Evolutionary conservation across 1,139 yeast genomes (phyloP).

Genomic region (Debaryomyces sp.): DNA sequence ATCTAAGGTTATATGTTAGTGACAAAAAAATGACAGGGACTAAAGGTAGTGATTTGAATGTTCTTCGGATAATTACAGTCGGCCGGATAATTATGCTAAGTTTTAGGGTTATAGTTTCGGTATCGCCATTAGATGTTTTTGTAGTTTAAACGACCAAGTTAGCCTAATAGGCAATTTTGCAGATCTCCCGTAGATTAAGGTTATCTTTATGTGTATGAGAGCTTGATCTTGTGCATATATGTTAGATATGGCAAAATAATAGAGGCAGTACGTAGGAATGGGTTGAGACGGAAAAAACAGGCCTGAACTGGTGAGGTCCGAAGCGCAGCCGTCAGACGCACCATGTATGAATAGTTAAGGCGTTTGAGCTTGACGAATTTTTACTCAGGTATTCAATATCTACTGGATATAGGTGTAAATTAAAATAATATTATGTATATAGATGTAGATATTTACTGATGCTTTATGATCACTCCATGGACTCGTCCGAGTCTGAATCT

Average conservation of each 20-base stretch:
- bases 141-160: neutral
- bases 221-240: neutral
- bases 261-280: neutral
- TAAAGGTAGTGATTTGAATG: neutral
- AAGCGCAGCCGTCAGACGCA: too few species aligned
- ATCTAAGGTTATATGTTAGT: neutral
- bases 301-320: neutral
- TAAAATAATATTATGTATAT: neutral
- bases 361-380: neutral
- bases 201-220: neutral
- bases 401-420: neutral
- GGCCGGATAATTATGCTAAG: neutral
- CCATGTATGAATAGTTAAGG: too few species aligned
- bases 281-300: neutral
- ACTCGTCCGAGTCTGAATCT: slow-evolving; percentile 14
- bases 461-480: slow-evolving; percentile 5
- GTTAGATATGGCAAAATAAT: neutral
- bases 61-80: neutral
- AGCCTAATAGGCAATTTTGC: neutral
- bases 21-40: neutral
- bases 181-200: neutral
- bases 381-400: neutral
- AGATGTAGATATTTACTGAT: neutral
- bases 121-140: neutral
- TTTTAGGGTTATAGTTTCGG: neutral